Base-by-base conservation (phyloP, 2,329 filamentous ascomycete genomes). In the Rhytidhysteron rufulum region DNA sequence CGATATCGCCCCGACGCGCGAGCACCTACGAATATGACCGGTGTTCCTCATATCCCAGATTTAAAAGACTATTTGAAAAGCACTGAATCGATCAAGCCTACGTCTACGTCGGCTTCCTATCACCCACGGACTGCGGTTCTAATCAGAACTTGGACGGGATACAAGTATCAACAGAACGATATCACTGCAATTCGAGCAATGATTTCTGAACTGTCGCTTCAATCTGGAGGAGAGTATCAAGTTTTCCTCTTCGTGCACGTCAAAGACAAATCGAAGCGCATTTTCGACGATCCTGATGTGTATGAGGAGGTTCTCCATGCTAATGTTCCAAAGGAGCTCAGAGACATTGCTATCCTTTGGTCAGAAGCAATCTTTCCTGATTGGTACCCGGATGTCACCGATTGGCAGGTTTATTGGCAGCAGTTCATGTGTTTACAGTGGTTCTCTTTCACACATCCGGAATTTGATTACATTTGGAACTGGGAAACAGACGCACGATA, bases 401-500 rank as follows among this genome's bases (percentile, higher is more conserved):
- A 73, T 42, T 73, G 68, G 66, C 66, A 72, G 42, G 69, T 72
- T 7, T 72, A 73, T 53, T 73, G 69, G 68, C 65, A 70, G 21
- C 83, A 87, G 54, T 87, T 83, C 72, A 74, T 88, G 50, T 83
- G 84, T 5, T 74, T 89, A 2, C 86, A 89, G 58, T 83, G 83
- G 65, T 89, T 90, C 57, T 79, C 79, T 43, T 76, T 85, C 54
- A 83, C 85, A 36, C 83, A 88, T 53, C 85, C 85, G 0, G 81
- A 91, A 53, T 93, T 86, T 49, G 85, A 90, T 51, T 88, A 79
- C 53, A 75, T 88, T 51, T 73, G 87, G 86, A 90, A 91, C 60
- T 90, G 86, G 86, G 88, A 93, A 59, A 86, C 88, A 67, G 86
- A 93, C 57, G 82, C 84, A 22, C 77, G 88, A 34, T 85, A 85